These are phyloP conservation scores for Mycena belliarum DNA, from an alignment of 768 basidiomycete species.

Conservation along the genomic window DNA sequence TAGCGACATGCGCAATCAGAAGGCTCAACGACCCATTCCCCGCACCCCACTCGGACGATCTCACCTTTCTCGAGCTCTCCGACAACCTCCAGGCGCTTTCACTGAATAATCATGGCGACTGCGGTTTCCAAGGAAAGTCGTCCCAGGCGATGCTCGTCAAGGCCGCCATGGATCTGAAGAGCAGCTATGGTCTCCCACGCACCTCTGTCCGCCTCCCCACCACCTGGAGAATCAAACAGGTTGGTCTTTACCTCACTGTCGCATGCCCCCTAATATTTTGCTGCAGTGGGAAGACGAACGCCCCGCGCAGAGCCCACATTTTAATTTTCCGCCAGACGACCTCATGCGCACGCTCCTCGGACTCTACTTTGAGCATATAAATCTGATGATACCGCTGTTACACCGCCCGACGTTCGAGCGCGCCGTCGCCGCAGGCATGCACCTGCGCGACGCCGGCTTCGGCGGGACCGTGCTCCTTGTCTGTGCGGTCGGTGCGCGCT, in stretches of 20 bases:
- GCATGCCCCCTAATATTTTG: too few relatives aligned
- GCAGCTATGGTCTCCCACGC: constrained; percentile 19
- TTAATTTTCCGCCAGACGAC: constrained; percentile 36
- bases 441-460: constrained; percentile 41
- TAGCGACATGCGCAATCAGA: constrained; percentile 3
- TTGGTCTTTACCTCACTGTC: not conserved
- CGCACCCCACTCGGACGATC: constrained; percentile 6
- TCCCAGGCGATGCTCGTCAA: constrained; percentile 33
- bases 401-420: constrained; percentile 43
- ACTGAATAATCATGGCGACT: constrained; percentile 12
- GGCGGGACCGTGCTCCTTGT: constrained; percentile 47
- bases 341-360: constrained; percentile 45
- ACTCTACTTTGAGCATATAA: constrained; percentile 48
- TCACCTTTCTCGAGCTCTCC: constrained; percentile 3
- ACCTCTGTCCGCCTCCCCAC: constrained; percentile 10
- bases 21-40: constrained; percentile 3
- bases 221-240: constrained; percentile 1
- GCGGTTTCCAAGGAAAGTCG: constrained; percentile 31
- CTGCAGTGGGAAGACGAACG: constrained; percentile 13
- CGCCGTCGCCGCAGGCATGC: constrained; percentile 35
- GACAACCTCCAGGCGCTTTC: constrained; percentile 8
- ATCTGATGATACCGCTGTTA: constrained; percentile 44
- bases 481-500: constrained; percentile 47
- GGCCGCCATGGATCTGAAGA: constrained; percentile 40
- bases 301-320: constrained; percentile 4